phyloP scores from a whole-genome alignment of 2,329 filamentous ascomycete species.

The Talaromyces sp. region DNA sequence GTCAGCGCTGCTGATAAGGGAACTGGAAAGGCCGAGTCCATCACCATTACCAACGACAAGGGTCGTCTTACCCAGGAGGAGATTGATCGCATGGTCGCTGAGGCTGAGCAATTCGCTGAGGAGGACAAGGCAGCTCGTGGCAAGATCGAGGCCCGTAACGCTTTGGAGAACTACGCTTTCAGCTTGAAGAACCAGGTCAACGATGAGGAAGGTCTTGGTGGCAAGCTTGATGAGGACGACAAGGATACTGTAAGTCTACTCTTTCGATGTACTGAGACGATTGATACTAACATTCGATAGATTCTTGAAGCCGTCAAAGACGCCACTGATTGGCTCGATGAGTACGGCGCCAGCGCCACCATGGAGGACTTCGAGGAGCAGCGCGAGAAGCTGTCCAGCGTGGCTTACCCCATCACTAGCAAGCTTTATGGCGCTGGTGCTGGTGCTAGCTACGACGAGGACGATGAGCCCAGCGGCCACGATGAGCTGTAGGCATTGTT shows the following conservation, averaged over 20 bases:
- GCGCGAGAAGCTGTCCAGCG: conserved; percentile 96
- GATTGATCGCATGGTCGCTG: conserved; percentile 98
- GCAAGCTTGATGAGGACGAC: conserved; percentile 97
- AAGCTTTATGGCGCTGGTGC: conserved; percentile 80
- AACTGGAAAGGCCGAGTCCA: conserved; percentile 93
- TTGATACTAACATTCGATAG: conserved; percentile 40
- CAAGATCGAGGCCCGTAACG: conserved; percentile 94
- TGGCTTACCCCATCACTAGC: conserved; percentile 97
- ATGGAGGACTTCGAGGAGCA: conserved; percentile 98
- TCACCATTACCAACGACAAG: conserved; percentile 99
- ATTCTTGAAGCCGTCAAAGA: conserved; percentile 97
- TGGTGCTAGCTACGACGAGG: conserved; percentile 53
- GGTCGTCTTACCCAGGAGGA: conserved; percentile 93
- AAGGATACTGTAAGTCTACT: conserved; percentile 75
- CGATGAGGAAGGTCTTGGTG: conserved; percentile 92
- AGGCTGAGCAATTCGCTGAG: conserved; percentile 98
- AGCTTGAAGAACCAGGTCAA: conserved; percentile 98
- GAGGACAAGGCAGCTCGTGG: conserved; percentile 98
- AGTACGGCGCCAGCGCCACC: conserved; percentile 80
- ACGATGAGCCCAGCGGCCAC: conserved; percentile 66
- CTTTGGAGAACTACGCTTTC: conserved; percentile 98
- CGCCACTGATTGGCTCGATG: conserved; percentile 91
- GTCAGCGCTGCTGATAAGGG: conserved; percentile 96
- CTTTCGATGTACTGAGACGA: neutral
- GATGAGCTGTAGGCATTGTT: conserved; percentile 68